A percentile compares a stretch with the other conserved stretches of the same genome.
These are phyloP conservation scores for Talaromyces sp. DNA, from an alignment of 2,329 filamentous ascomycete genomes.

Conservation along the genomic window DNA sequence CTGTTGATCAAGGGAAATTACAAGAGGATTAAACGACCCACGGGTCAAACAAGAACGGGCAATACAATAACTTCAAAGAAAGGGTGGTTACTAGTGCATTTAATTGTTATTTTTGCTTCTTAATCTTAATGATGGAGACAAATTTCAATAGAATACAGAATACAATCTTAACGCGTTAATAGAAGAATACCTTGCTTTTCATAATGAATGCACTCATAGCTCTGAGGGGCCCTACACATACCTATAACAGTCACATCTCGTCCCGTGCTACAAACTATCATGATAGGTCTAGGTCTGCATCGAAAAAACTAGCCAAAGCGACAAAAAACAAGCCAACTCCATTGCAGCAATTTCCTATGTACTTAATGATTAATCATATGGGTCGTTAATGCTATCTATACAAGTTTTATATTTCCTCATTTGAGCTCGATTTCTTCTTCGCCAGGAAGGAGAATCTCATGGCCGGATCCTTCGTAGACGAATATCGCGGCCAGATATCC, in stretches of 20 bases:
- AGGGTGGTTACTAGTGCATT: no score
- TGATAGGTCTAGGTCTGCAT: no score
- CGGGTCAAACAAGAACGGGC: no score
- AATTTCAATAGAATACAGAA: not conserved
- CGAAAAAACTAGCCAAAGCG: not conserved
- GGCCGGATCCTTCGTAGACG: slow-evolving; percentile 61
- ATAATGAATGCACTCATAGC: no score
- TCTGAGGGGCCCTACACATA: no score
- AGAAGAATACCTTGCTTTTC: no score
- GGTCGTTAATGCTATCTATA: not conserved
- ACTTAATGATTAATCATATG: not conserved
- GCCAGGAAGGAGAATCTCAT: slow-evolving; percentile 47
- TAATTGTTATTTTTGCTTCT: not conserved
- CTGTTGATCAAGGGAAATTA: not conserved
- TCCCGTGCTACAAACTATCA: no score
- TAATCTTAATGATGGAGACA: not conserved
- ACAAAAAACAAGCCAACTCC: not conserved
- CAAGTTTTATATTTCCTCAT: not conserved
- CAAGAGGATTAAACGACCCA: not conserved
- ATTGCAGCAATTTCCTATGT: not conserved
- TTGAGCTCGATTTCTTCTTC: slow-evolving; percentile 26
- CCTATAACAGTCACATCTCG: no score
- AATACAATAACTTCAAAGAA: no score
- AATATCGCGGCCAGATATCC: slow-evolving; percentile 57
- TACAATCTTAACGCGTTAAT: no score